Conservation (phyloP, 2,329 filamentous ascomycete genomes). For the Chaetomium sp. region DNA sequence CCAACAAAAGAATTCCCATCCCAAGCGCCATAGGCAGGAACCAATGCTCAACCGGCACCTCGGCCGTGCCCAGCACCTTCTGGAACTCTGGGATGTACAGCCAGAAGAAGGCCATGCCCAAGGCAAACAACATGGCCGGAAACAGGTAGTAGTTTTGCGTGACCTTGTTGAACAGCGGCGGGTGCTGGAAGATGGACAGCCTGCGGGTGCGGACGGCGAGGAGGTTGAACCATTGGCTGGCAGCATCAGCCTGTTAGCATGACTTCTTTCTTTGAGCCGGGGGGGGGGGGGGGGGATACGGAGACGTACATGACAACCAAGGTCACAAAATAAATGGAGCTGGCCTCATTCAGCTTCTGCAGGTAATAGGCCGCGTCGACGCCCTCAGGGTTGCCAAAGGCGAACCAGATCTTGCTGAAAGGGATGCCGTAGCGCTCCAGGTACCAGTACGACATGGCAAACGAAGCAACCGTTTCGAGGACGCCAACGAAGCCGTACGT, state of each 20-base stretch:
- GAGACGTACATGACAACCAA: conserved; percentile 34
- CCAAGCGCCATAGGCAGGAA: conserved; percentile 14
- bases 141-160: conserved; percentile 14
- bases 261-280: too few relatives aligned
- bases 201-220: conserved; percentile 18
- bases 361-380: conserved; percentile 54
- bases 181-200: conserved; percentile 12
- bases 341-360: conserved; percentile 49
- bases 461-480: conserved; percentile 53
- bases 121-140: conserved; percentile 7
- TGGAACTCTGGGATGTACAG: conserved; percentile 17
- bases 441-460: conserved; percentile 59
- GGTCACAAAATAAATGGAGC: conserved; percentile 56
- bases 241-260: too few relatives aligned
- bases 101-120: conserved; percentile 18
- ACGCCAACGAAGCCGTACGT: conserved; percentile 56
- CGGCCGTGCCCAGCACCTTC: conserved; percentile 13
- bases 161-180: neutral
- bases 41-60: conserved; percentile 21
- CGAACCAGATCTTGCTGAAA: conserved; percentile 51
- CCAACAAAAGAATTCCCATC: conserved; percentile 8
- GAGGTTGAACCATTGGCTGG: conserved; percentile 19
- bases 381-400: conserved; percentile 44
- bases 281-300: too few relatives aligned
- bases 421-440: conserved; percentile 52